Base-by-base conservation (phyloP, 2,329 filamentous ascomycete genomes). In the Aspergillus pseudoviridinutans region DNA sequence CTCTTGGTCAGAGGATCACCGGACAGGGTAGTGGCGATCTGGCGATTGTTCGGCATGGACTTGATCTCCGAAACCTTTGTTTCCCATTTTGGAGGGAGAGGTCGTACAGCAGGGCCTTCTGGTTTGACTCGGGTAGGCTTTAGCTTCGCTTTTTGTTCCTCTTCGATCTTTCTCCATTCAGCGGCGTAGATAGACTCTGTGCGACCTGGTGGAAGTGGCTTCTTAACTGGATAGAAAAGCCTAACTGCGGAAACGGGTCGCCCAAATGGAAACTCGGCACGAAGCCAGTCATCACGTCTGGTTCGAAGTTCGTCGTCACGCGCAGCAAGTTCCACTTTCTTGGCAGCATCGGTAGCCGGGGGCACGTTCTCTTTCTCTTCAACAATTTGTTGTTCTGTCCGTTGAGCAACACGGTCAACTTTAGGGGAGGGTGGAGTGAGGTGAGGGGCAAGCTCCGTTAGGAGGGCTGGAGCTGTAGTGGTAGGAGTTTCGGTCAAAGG, bases 11-110 rank as follows among this genome's bases (percentile, higher is more conserved):
- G 54, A 10, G 70, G 66, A 28, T 75, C 73, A n/a, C 74, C 75
- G 20, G 66, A 60, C 5, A 71, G 58, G 4, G 73, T 72, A 35
- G 57, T 69, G 4, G 65, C 74, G 14, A 76, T 56, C n/a, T 66
- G 59, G 22, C 62, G 57, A 22, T 59, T 61, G 28, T 68, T 56
- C 5, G 68, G 60, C 29, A 62, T 51, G 9, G 61, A 51, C 69
- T 72, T 70, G 3, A 71, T 72, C 38, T 61, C 58, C 6, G 67
- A 56, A 10, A 79, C 61, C 32, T 65, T 67, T 17, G 62, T 55
- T 46, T 75, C 63, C 77, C 76, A 79, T 27, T 70, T 66, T 5
- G 56, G 50, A 7, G 73, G 58, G 24, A 79, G 68, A 12, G 68
- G 68, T 5, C 70, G 70, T 42, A 76, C 71, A 59, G 70, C 63